Percentiles rank a stretch among this genome's conserved stretches.
phyloP scores from a whole-genome alignment of 2,329 filamentous ascomycete species.

The Alternaria brassicae region DNA sequence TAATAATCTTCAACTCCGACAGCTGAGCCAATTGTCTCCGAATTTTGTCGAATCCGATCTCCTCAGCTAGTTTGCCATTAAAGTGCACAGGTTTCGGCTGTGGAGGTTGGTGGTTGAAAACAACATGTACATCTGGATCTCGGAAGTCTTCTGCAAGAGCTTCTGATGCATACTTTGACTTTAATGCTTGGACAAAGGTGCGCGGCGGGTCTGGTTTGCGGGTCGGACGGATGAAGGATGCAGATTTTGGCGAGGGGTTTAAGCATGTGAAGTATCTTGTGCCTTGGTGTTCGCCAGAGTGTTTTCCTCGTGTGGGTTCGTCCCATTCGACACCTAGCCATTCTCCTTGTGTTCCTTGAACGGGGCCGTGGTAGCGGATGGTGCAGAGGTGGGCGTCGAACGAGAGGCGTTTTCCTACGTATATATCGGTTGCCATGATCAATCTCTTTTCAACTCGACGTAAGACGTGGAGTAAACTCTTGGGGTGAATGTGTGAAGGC shows the following conservation, averaged over 20 bases:
- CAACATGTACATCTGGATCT: slow-evolving; percentile 42
- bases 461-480: neutral
- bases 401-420: slow-evolving; percentile 78
- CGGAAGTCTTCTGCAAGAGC: slow-evolving; percentile 39
- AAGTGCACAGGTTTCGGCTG: slow-evolving; percentile 67
- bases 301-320: slow-evolving; percentile 83
- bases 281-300: slow-evolving; percentile 83
- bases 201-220: slow-evolving; percentile 71
- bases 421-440: slow-evolving; percentile 45
- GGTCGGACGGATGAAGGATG: slow-evolving; percentile 84
- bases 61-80: slow-evolving; percentile 83
- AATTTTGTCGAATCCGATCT: slow-evolving; percentile 95
- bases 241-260: slow-evolving; percentile 71
- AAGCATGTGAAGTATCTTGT: slow-evolving; percentile 58
- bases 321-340: slow-evolving; percentile 99
- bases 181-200: slow-evolving; percentile 80
- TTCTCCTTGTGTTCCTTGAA: slow-evolving; percentile 75
- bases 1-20: slow-evolving; percentile 77
- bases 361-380: slow-evolving; percentile 79
- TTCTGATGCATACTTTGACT: slow-evolving; percentile 78
- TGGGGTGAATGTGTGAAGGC: slow-evolving; percentile 6
- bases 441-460: neutral
- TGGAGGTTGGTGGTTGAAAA: slow-evolving; percentile 35
- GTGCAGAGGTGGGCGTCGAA: slow-evolving; percentile 82
- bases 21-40: slow-evolving; percentile 78